Base-by-base conservation (phyloP, 1,284 basidiomycete genomes). In the Athelia sp. region DNA sequence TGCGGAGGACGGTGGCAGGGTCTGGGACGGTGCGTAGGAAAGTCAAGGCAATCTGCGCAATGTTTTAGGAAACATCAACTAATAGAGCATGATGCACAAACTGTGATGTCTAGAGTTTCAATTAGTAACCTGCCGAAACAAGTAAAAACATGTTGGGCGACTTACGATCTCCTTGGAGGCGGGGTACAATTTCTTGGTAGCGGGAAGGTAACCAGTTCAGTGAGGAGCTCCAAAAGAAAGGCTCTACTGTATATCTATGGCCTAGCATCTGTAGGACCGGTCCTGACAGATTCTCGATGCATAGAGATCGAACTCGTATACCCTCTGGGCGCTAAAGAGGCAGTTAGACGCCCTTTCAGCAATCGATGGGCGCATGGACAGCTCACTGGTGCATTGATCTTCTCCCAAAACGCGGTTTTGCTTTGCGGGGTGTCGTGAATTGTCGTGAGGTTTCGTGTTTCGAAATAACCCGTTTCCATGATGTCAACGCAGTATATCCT, bases 201-300 rank as follows among this genome's bases (percentile, higher is more conserved):
- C n/a, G 19, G 6, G 36, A 50, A 69, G 71, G 75, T 29, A 76
- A 76, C 72, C 73, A 76, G 49, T 71, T 72, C 10, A 76, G 50
- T 4, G n/a, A 17, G n/a, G 76, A 73, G 0, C 74, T 75, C 4
- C 74, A 73, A 56, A 73, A 78, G 58, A 75, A 78, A 60, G 36
- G 36, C 15, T 40, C 36, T n/a, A 40, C 36, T 9, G 15, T 40
- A 21, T 40, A 40, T 40, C 15, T 40, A 21, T 40, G 62, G 23
- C 75, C 75, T 0, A 78, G 60, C 70, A 76, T 76, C 54, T 74
- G 71, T 26, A 78, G 57, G 2, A 74, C 64, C 21, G 72, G 70
- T 1, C 73, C 71, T 3, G 68, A 66, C 51, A 75, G 56, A 47
- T 72, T 63, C 19, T 75, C 69, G 1, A 76, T 56, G 52, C 76